Evolutionary conservation across 1,284 basidiomycete species (phyloP).

Genomic region (Termitomyces sp.): DNA sequence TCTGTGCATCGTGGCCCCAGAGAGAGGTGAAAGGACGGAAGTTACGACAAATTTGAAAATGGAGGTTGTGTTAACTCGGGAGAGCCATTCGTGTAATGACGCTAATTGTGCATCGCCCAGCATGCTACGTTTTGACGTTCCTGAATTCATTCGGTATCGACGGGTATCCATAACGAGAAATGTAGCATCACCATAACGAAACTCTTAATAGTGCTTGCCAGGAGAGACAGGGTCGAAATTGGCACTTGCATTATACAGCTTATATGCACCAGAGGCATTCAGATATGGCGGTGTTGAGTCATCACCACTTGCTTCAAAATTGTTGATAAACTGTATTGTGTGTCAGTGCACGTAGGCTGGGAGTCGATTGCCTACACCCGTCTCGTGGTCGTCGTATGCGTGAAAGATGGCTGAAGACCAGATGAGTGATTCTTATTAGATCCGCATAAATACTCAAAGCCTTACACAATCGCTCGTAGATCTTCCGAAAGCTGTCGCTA

Average conservation of each 20-base stretch:
- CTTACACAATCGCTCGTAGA: slow-evolving; percentile 65
- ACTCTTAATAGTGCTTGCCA: slow-evolving; percentile 59
- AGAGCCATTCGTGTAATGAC: slow-evolving; percentile 64
- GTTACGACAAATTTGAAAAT: slow-evolving; percentile 81
- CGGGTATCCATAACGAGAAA: slow-evolving; percentile 83
- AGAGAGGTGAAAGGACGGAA: slow-evolving; percentile 78
- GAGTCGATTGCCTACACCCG: slow-evolving; percentile 19
- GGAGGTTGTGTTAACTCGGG: slow-evolving; percentile 63
- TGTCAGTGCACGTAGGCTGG: slow-evolving; percentile 4
- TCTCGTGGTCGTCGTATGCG: slow-evolving; percentile 64
- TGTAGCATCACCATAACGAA: slow-evolving; percentile 63
- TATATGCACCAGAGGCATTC: slow-evolving; percentile 61
- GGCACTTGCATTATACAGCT: slow-evolving; percentile 60
- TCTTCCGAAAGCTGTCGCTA: slow-evolving; percentile 56
- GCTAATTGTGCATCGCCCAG: slow-evolving; percentile 66
- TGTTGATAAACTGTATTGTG: slow-evolving; percentile 50
- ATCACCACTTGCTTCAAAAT: slow-evolving; percentile 54
- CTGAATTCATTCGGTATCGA: slow-evolving; percentile 50
- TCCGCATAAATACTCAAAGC: background rate
- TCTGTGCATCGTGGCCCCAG: slow-evolving; percentile 65
- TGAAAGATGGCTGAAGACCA: slow-evolving; percentile 49
- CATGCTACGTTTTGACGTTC: slow-evolving; percentile 54
- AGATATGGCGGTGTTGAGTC: slow-evolving; percentile 50
- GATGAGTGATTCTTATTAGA: background rate
- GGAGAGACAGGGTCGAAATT: slow-evolving; percentile 52